Conservation (phyloP, 225 moss, liverwort and hornwort species). For the Pseudisothecium myosuroides region DNA sequence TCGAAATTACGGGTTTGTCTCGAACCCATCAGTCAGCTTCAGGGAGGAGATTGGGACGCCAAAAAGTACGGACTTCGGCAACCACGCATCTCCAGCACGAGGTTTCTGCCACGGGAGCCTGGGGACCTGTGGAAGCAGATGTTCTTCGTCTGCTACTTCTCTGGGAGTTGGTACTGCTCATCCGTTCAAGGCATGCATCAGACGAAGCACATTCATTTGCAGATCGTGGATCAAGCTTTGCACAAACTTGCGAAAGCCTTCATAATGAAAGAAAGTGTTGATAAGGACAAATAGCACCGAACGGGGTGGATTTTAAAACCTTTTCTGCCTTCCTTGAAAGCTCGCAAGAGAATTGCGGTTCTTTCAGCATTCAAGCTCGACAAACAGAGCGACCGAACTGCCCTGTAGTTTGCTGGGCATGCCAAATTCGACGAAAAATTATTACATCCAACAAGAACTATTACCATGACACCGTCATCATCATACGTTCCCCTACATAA, state of each 20-base stretch:
- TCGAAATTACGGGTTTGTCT: neutral
- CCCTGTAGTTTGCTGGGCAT: conserved; percentile 86
- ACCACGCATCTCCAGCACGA: conserved; percentile 23
- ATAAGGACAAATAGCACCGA: neutral
- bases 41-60: conserved; percentile 82
- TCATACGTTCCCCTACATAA: neutral
- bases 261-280: neutral
- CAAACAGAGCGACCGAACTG: conserved; percentile 90
- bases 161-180: conserved; percentile 64
- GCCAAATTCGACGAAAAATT: neutral
- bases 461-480: neutral
- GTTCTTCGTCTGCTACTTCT: conserved; percentile 60
- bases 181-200: neutral
- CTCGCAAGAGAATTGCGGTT: conserved; percentile 43
- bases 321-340: conserved; percentile 41
- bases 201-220: neutral
- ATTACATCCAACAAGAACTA: neutral
- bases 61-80: conserved; percentile 43
- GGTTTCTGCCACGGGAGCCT: conserved; percentile 19
- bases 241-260: neutral
- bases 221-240: neutral
- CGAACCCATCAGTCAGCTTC: conserved; percentile 50
- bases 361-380: conserved; percentile 85
- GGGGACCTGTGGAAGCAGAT: conserved; percentile 63
- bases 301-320: conserved; percentile 24